Evolutionary conservation across 2,329 filamentous ascomycete species (phyloP).

Genomic region (Xylariales sp.): DNA sequence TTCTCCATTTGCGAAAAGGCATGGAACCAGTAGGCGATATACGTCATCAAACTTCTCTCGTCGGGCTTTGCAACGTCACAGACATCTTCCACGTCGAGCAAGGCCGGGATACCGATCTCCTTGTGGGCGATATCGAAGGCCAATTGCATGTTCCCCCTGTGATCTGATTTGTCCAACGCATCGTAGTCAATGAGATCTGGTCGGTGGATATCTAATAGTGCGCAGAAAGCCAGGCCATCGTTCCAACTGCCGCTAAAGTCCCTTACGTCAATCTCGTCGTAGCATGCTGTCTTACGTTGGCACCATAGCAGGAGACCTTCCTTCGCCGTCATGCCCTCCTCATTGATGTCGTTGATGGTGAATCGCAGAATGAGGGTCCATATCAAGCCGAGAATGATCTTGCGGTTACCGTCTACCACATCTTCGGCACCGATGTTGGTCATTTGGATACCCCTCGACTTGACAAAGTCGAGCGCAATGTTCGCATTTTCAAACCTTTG

Average conservation of each 20-base stretch:
- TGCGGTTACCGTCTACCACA: constrained; percentile 94
- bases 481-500: constrained; percentile 99
- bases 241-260: constrained; percentile 98
- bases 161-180: constrained; percentile 86
- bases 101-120: constrained; percentile 93
- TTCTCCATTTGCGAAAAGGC: constrained; percentile 99
- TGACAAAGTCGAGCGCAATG: constrained; percentile 89
- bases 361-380: constrained; percentile 98
- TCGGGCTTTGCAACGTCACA: constrained; percentile 95
- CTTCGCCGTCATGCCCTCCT: constrained; percentile 95
- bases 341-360: constrained; percentile 97
- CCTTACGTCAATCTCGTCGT: constrained; percentile 91
- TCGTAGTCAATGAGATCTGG: constrained; percentile 98
- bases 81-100: constrained; percentile 96
- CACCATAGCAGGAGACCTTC: constrained; percentile 95
- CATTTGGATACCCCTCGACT: constrained; percentile 86
- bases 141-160: constrained; percentile 94
- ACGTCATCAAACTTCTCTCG: constrained; percentile 96
- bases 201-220: constrained; percentile 91
- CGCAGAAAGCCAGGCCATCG: constrained; percentile 93
- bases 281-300: constrained; percentile 96
- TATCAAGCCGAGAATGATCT: constrained; percentile 94
- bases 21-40: constrained; percentile 99
- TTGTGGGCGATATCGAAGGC: constrained; percentile 94
- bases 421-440: constrained; percentile 98